Conservation (phyloP, 2,329 filamentous ascomycete species). For the Stylonectria norvegica region DNA sequence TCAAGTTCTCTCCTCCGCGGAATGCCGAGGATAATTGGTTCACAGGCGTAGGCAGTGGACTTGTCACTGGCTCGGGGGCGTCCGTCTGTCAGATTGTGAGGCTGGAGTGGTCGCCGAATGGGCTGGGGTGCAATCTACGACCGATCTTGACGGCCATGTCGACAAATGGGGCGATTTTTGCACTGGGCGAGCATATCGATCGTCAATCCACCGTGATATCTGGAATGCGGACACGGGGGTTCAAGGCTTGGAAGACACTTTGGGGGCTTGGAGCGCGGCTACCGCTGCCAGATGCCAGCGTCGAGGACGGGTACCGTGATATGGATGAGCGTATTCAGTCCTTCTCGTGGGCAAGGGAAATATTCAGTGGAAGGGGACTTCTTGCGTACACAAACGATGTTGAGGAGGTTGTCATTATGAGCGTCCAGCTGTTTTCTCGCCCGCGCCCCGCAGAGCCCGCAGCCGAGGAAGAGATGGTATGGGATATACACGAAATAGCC, state of each 20-base stretch:
- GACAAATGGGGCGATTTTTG: constrained; percentile 46
- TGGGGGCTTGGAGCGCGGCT: constrained; percentile 55
- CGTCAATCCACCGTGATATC: constrained; percentile 24
- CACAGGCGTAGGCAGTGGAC: constrained; percentile 43
- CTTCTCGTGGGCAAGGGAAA: constrained; percentile 51
- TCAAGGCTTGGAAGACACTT: constrained; percentile 50
- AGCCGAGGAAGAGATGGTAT: constrained; percentile 34
- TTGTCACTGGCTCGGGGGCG: constrained; percentile 45
- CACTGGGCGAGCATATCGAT: constrained; percentile 48
- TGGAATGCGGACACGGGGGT: constrained; percentile 36
- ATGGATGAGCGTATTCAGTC: constrained; percentile 47
- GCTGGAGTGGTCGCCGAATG: constrained; percentile 56
- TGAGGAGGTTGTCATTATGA: constrained; percentile 49
- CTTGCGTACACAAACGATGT: constrained; percentile 52
- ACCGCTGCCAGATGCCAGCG: constrained; percentile 43
- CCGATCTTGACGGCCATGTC: constrained; percentile 51
- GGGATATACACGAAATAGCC: constrained; percentile 49
- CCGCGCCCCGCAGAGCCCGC: constrained; percentile 15
- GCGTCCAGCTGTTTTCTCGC: constrained; percentile 39
- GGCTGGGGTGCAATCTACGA: constrained; percentile 52
- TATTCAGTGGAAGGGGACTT: constrained; percentile 40
- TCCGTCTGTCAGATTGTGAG: constrained; percentile 54
- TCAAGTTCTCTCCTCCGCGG: constrained; percentile 29
- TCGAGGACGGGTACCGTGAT: constrained; percentile 29
- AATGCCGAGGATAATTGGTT: constrained; percentile 30